Percentiles rank a stretch among this genome's conserved stretches.
Evolutionary conservation across 352 stramenopile genomes (phyloP).

Genomic region (Phytophthora sp.): DNA sequence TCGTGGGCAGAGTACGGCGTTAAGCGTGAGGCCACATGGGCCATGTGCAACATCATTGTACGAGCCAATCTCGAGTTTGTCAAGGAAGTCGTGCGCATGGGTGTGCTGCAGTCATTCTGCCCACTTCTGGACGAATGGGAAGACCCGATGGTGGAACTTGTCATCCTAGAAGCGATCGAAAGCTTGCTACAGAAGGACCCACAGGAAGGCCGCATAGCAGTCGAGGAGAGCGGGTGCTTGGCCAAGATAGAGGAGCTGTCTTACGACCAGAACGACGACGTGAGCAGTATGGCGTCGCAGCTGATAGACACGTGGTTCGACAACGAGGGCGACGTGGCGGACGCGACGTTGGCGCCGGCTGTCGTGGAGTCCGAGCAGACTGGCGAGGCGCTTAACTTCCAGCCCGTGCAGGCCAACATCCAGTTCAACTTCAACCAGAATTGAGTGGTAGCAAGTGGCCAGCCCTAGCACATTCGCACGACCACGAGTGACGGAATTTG

Average conservation of each 20-base stretch:
- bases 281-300: slow-evolving; percentile 74
- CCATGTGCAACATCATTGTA: slow-evolving; percentile 88
- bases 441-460: slow-evolving; percentile 22
- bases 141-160: slow-evolving; percentile 85
- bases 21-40: slow-evolving; percentile 86
- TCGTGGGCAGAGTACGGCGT: slow-evolving; percentile 88
- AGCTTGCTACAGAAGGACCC: slow-evolving; percentile 74
- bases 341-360: slow-evolving; percentile 51
- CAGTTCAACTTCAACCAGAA: slow-evolving; percentile 77
- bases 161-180: slow-evolving; percentile 84
- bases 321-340: slow-evolving; percentile 53
- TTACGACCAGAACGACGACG: slow-evolving; percentile 83
- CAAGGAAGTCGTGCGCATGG: slow-evolving; percentile 69
- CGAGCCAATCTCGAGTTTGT: slow-evolving; percentile 65
- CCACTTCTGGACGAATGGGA: slow-evolving; percentile 85
- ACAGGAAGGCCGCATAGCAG: slow-evolving; percentile 59
- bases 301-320: slow-evolving; percentile 89
- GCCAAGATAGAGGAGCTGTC: slow-evolving; percentile 83
- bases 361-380: slow-evolving; percentile 49
- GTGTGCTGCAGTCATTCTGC: slow-evolving; percentile 74
- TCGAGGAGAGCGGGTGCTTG: slow-evolving; percentile 83
- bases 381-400: slow-evolving; percentile 65
- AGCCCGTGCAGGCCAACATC: slow-evolving; percentile 66
- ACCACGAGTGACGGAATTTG: neutral
- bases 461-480: neutral